Evolutionary conservation across 805 yeast species (phyloP).

Genomic region (Ogataea ganodermae): DNA sequence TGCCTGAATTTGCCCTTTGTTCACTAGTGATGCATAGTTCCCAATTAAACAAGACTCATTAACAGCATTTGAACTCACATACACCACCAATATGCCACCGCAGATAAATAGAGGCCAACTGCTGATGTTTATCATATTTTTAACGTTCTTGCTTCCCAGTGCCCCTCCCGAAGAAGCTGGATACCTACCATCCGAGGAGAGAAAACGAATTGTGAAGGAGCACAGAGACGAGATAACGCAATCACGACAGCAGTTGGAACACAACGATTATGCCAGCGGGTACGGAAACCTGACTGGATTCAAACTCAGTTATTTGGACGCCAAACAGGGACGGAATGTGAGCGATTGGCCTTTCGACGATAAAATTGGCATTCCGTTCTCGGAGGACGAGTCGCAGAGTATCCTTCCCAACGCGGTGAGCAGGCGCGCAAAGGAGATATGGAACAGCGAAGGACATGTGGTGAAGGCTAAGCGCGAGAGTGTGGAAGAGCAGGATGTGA

Average conservation of each 20-base stretch:
- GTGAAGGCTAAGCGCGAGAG: conserved; percentile 13
- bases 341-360: conserved; percentile 59
- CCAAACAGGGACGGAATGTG: conserved; percentile 42
- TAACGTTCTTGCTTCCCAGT: conserved; percentile 45
- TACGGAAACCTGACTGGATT: conserved; percentile 78
- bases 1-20: not conserved
- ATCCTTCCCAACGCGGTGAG: conserved; percentile 63
- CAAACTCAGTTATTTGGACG: conserved; percentile 63
- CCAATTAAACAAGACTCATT: not conserved
- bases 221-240: conserved; percentile 38
- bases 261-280: conserved; percentile 50
- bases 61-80: not conserved
- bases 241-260: conserved; percentile 37
- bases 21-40: not conserved
- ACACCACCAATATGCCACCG: conserved; percentile 22
- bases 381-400: conserved; percentile 52
- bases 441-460: conserved; percentile 45
- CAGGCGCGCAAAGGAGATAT: conserved; percentile 47
- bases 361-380: conserved; percentile 38
- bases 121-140: conserved; percentile 39
- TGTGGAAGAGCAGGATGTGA: conserved; percentile 15
- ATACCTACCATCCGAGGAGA: conserved; percentile 27
- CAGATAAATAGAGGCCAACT: conserved; percentile 33
- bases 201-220: conserved; percentile 33
- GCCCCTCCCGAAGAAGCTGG: conserved; percentile 36